Evolutionary conservation across 768 basidiomycete species (phyloP), one percentile per base, ranked within the genome.

Genomic region (Fomitopsis serialis): DNA sequence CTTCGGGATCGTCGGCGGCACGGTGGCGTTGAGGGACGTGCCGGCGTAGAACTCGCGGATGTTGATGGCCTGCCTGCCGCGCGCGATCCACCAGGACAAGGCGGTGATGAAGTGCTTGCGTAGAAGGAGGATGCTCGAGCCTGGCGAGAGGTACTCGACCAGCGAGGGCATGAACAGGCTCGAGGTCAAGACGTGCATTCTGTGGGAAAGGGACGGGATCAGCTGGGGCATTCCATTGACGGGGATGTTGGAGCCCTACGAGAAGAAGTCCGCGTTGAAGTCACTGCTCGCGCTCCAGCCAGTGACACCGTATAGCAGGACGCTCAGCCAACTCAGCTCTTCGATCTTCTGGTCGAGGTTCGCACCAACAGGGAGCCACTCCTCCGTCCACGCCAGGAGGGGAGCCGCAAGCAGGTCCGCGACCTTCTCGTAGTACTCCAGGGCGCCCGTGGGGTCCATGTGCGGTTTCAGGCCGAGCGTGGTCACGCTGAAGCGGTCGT

Each of bases 241-340:
- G n/a, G n/a, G n/a, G n/a, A n/a, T n/a, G n/a, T n/a, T n/a, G n/a
- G n/a, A n/a, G n/a, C n/a, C 84, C 58, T 54, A 87, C 84, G 73
- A 51, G 71, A 80, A 78, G 66, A 88, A 87, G 51, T 87, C 80
- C 0, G 75, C 78, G 23, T 75, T 72, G 63, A 81, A 85, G 48
- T 56, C 48, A 19, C 52, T 52, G 21, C 9, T 50, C 19, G 44
- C 17, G 3, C 54, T 17, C 72, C 75, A 81, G 4, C 84, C 84
- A 3, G 75, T 77, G 21, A 81, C 68, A 1, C 75, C 81, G 55
- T 83, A 89, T 21, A 84, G 58, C 21, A 85, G 52, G 0, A 69
- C 68, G 43, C 71, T 75, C n/a, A 76, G 66, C 81, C 84, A 89
- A 5, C 70, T 61, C 2, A 90, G 58, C 59, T 90, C 86, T 57